These are phyloP conservation scores for Fraxinus latifolia DNA, from an alignment of 305 asterid species.

Conservation along the genomic window DNA sequence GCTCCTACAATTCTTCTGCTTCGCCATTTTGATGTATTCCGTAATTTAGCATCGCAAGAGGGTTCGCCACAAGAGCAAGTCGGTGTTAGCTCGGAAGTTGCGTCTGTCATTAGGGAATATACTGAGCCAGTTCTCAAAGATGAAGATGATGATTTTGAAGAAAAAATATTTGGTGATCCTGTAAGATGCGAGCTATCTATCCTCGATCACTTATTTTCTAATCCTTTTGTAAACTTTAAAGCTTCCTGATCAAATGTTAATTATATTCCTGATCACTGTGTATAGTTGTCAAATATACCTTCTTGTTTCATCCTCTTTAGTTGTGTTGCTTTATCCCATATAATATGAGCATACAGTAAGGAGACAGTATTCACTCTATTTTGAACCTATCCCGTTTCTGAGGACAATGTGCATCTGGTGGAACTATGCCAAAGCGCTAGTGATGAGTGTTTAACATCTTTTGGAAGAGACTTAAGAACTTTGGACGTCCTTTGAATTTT, in stretches of 20 bases:
- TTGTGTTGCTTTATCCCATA: constrained; percentile 5
- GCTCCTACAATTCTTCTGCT: constrained; percentile 85
- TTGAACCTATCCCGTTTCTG: background rate
- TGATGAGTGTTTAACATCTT: background rate
- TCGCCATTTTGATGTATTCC: constrained; percentile 89
- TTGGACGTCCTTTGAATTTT: background rate
- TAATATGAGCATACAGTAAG: background rate
- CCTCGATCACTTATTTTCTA: background rate
- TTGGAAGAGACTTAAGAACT: background rate
- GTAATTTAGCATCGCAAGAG: constrained; percentile 62
- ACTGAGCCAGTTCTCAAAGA: constrained; percentile 63
- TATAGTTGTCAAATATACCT: constrained; percentile 1
- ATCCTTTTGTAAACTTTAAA: background rate
- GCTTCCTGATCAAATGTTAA: constrained; percentile 16
- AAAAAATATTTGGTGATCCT: constrained; percentile 38
- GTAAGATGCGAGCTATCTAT: constrained; percentile 43
- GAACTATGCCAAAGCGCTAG: background rate
- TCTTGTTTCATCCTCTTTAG: constrained; percentile 6
- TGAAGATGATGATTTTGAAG: constrained; percentile 46
- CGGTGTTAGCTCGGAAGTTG: constrained; percentile 79
- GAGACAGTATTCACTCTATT: background rate
- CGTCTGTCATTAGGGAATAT: constrained; percentile 74
- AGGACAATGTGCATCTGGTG: background rate
- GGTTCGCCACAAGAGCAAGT: constrained; percentile 76
- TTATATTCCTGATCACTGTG: constrained; percentile 15